Percentiles rank a stretch among this genome's conserved stretches.
Conservation (phyloP, 352 stramenopile species). For the Phytophthora pisi region DNA sequence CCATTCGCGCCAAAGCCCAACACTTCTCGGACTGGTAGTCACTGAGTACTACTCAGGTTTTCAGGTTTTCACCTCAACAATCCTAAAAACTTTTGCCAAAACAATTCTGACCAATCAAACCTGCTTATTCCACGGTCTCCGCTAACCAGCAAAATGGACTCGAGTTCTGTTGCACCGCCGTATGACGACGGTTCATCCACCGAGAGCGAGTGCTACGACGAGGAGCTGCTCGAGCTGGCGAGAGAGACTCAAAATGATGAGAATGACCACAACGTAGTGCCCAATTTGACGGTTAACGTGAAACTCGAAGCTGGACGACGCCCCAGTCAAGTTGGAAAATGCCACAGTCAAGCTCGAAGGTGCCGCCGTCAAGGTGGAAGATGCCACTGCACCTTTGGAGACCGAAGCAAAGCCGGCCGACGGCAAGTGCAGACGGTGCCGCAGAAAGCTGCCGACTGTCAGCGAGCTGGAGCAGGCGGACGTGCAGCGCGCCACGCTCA, state of each 20-base stretch:
- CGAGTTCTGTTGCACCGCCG: not conserved
- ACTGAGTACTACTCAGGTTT: too few species aligned
- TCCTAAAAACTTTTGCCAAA: too few species aligned
- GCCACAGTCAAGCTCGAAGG: not conserved
- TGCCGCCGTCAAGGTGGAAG: not conserved
- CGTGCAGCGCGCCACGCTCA: constrained; percentile 5
- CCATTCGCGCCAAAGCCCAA: too few species aligned
- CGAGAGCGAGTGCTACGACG: constrained; percentile 37
- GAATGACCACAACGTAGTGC: not conserved
- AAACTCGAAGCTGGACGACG: constrained; percentile 2
- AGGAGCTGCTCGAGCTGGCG: constrained; percentile 9
- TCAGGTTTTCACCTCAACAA: too few species aligned
- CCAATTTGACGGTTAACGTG: constrained; percentile 1
- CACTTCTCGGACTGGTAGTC: too few species aligned
- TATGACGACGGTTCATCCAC: constrained; percentile 34
- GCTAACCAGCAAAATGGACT: constrained; percentile 7
- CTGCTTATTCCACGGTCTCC: not conserved
- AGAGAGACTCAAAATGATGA: not conserved
- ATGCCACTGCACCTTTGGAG: not conserved
- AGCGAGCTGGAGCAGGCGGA: constrained; percentile 2
- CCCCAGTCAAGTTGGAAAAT: too few species aligned
- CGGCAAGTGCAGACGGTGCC: constrained; percentile 19
- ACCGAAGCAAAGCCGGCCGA: not conserved
- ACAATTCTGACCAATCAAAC: not conserved
- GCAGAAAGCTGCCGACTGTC: constrained; percentile 11